Percentiles rank a stretch among this genome's conserved stretches.
Evolutionary conservation across 2,329 filamentous ascomycete genomes (phyloP).

Genomic region (Fusarium sp.): DNA sequence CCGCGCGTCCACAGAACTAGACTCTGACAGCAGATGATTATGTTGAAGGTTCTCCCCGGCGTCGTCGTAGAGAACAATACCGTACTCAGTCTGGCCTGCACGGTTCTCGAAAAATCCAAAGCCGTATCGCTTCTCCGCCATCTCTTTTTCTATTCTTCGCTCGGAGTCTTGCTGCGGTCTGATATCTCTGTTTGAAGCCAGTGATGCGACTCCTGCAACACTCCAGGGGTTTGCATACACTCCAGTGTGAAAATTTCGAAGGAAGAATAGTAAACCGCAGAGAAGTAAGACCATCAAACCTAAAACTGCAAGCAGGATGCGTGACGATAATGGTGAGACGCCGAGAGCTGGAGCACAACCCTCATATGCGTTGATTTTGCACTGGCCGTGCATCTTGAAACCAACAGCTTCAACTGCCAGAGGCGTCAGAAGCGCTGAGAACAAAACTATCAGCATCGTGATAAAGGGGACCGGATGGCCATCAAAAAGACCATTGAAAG

Average conservation of each 20-base stretch:
- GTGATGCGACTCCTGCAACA: conserved; percentile 37
- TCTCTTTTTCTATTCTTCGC: conserved; percentile 37
- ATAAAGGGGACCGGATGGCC: conserved; percentile 42
- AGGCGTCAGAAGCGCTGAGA: conserved; percentile 34
- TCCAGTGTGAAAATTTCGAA: conserved; percentile 38
- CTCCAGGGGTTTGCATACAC: conserved; percentile 48
- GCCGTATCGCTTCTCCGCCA: conserved; percentile 39
- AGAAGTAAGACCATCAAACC: conserved; percentile 33
- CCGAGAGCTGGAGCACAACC: conserved; percentile 39
- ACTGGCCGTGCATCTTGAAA: conserved; percentile 40
- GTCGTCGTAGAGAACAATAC: conserved; percentile 38
- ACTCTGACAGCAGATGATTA: conserved; percentile 9
- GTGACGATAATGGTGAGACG: conserved; percentile 31
- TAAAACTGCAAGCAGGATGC: conserved; percentile 32
- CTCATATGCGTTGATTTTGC: conserved; percentile 26
- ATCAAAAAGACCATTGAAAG: conserved; percentile 46
- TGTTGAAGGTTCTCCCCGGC: conserved; percentile 24
- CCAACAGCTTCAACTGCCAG: conserved; percentile 40
- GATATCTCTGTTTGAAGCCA: conserved; percentile 39
- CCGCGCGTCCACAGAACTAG: conserved; percentile 29
- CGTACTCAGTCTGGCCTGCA: conserved; percentile 34
- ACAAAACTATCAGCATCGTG: conserved; percentile 40
- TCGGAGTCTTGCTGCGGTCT: conserved; percentile 34
- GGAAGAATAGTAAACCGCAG: conserved; percentile 28
- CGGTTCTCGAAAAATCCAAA: conserved; percentile 41